Percentiles rank a stretch among this genome's conserved stretches.
Evolutionary conservation across 768 basidiomycete species (phyloP).

Genomic region (Dentipellis sp.): DNA sequence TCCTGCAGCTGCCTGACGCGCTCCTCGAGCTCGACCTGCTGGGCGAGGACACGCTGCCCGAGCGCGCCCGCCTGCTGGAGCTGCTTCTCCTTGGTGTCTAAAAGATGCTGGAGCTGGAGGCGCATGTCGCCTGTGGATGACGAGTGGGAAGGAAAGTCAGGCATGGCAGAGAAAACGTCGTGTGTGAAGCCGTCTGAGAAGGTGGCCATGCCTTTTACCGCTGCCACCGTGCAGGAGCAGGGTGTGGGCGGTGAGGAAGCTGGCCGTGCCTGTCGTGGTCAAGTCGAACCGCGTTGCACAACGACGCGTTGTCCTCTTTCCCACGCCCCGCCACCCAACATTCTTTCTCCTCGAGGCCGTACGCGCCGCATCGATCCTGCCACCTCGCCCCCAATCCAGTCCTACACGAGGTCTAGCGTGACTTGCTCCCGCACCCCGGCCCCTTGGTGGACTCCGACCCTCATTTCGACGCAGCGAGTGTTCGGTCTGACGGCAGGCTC

Average conservation of each 20-base stretch:
- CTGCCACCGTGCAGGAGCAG: not conserved
- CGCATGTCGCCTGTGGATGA: conserved; percentile 23
- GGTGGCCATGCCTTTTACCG: conserved; percentile 19
- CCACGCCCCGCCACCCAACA: not conserved
- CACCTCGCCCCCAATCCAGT: not conserved
- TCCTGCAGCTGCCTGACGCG: conserved; percentile 78
- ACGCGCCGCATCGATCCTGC: not conserved
- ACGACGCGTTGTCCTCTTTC: not conserved
- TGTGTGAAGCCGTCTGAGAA: conserved; percentile 21
- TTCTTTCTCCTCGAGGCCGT: not conserved
- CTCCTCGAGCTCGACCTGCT: conserved; percentile 90
- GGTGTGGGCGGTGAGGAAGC: not conserved
- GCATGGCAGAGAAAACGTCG: conserved; percentile 12
- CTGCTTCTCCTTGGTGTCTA: conserved; percentile 88
- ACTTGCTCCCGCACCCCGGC: too few species aligned
- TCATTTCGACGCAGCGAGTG: too few species aligned
- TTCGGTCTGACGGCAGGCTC: too few species aligned
- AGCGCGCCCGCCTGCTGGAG: conserved; percentile 86
- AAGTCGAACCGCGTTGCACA: not conserved
- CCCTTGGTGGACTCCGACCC: too few species aligned
- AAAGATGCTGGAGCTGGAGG: conserved; percentile 41
- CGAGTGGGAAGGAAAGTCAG: conserved; percentile 8
- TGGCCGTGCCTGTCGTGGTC: not conserved
- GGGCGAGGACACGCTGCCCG: conserved; percentile 87
- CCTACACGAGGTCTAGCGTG: too few species aligned